phyloP scores from a whole-genome alignment of 371 early-diverging fungal genomes.

The Syncephalastrum racemosum region DNA sequence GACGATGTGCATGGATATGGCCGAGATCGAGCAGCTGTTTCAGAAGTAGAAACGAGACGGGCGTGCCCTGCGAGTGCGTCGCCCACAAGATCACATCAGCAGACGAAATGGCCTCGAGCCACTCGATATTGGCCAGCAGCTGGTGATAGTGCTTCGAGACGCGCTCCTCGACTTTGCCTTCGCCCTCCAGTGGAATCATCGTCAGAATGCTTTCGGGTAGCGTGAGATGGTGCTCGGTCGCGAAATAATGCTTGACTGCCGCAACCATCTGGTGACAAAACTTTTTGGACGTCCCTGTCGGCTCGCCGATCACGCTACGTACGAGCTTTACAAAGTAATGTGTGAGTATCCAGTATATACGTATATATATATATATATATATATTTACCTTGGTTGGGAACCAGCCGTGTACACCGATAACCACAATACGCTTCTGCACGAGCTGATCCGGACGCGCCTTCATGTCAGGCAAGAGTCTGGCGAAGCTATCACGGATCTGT shows the following conservation, averaged over 20 bases:
- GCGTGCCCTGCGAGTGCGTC: conserved; percentile 92
- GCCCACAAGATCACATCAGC: conserved; percentile 86
- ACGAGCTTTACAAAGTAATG: conserved; percentile 47
- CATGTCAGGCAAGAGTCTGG: neutral
- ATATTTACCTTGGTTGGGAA: conserved; percentile 62
- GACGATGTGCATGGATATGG: conserved; percentile 59
- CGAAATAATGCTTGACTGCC: conserved; percentile 61
- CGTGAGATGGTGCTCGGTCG: conserved; percentile 47
- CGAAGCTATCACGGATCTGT: neutral
- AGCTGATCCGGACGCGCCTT: neutral
- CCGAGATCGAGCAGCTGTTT: conserved; percentile 66
- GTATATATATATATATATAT: neutral
- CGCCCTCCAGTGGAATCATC: conserved; percentile 83
- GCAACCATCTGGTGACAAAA: conserved; percentile 86
- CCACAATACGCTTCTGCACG: conserved; percentile 34
- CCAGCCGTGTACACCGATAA: conserved; percentile 90
- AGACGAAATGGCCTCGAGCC: conserved; percentile 43
- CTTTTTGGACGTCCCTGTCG: conserved; percentile 85
- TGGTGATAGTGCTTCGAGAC: conserved; percentile 71
- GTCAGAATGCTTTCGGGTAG: conserved; percentile 61
- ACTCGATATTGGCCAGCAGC: conserved; percentile 46
- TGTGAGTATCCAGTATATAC: neutral
- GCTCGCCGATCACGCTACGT: conserved; percentile 82
- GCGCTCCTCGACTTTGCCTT: conserved; percentile 86
- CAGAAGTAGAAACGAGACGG: conserved; percentile 79